A percentile compares a stretch with the other conserved stretches of the same genome.
phyloP scores from a whole-genome alignment of 2,329 filamentous ascomycete species.

The Chalara sp. region DNA sequence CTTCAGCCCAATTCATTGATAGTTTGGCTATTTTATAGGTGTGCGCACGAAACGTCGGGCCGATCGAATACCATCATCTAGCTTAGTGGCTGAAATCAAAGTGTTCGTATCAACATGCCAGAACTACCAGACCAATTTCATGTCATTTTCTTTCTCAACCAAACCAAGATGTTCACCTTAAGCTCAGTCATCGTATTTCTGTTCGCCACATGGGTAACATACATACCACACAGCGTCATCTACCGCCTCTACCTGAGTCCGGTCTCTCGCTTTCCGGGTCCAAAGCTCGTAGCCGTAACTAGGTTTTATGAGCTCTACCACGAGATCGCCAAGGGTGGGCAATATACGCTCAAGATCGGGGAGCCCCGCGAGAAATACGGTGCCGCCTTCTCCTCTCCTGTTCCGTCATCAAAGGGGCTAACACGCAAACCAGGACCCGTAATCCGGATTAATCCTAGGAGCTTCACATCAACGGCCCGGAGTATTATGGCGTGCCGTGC shows the following conservation, averaged over 20 bases:
- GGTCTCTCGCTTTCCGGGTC: constrained; percentile 26
- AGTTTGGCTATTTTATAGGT: too few relatives aligned
- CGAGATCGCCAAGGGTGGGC: not conserved
- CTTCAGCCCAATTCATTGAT: too few relatives aligned
- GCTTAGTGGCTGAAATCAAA: too few relatives aligned
- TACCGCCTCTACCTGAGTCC: constrained; percentile 29
- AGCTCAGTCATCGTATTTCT: too few relatives aligned
- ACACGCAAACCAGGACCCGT: constrained; percentile 29
- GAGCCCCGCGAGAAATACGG: constrained; percentile 35
- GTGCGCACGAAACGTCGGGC: too few relatives aligned
- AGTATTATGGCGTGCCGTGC: constrained; percentile 35
- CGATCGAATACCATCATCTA: too few relatives aligned
- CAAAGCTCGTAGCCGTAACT: constrained; percentile 25
- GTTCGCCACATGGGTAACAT: too few relatives aligned
- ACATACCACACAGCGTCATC: not conserved
- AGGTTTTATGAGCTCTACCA: constrained; percentile 11
- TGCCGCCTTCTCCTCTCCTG: constrained; percentile 35
- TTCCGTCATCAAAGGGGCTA: constrained; percentile 36
- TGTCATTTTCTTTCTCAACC: too few relatives aligned
- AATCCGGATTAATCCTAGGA: constrained; percentile 32
- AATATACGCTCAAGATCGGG: constrained; percentile 13
- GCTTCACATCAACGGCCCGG: constrained; percentile 29
- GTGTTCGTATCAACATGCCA: too few relatives aligned
- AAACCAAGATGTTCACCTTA: too few relatives aligned
- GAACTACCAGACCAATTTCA: too few relatives aligned